Base-by-base conservation (phyloP, 1,284 basidiomycete species). In the Golubevia pallescens region DNA sequence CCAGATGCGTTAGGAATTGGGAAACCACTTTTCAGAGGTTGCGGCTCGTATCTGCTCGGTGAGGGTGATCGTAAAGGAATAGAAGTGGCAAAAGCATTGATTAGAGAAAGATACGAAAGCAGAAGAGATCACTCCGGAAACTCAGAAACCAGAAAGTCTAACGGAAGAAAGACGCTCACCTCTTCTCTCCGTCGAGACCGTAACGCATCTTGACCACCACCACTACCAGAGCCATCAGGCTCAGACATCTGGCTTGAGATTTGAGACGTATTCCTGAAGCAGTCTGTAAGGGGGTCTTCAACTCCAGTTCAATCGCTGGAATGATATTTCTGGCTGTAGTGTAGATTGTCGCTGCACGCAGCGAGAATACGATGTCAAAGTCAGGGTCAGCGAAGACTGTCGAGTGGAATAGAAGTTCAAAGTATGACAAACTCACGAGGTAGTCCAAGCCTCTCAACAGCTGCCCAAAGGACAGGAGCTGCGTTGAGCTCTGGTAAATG, bases 401-500 rank as follows among this genome's bases (percentile, higher is more conserved):
- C 28, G 28, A 28, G 28, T 28, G 28, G 28, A n/a, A n/a, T n/a
- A n/a, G n/a, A n/a, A n/a, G n/a, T n/a, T n/a, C n/a, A n/a, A n/a
- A n/a, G n/a, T n/a, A n/a, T n/a, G n/a, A n/a, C 20, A 3, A 58
- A 89, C 93, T 71, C 86, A 93, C 94, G 92, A 55, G 90, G 91
- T 34, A 93, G 92, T 57, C 91, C 89, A 67, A 96, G 87, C 13
- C 87, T 87, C 61, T 90, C 88, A 5, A 92, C 88, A 1, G 91
- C 88, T n/a, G 92, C 89, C 93, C 93, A 95, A 28, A 95, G 88
- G 21, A 95, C 86, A 0, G 92, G 92, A 4, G 90, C 90, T 2
- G 89, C 89, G 77, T 97, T 97, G 70, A 90, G 87, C 79, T 93
- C 92, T 0, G 94, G 94, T 5, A 92, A 90, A 56, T 86, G 85